phyloP scores from a whole-genome alignment of 164 flowering plant genomes.

The Tetrastigma voinierianum region DNA sequence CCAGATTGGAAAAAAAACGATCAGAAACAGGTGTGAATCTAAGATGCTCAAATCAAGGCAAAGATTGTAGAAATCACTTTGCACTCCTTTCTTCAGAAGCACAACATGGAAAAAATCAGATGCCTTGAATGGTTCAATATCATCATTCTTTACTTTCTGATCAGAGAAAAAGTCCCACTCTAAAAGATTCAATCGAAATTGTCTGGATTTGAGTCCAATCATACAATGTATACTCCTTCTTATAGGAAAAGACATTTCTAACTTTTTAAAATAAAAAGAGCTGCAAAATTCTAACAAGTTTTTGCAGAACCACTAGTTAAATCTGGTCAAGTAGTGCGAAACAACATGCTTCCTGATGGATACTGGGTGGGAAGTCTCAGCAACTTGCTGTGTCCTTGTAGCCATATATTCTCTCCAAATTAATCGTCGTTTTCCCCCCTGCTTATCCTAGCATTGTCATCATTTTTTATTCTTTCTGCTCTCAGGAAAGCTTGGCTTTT shows the following conservation, averaged over 20 bases:
- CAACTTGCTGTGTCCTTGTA: neutral
- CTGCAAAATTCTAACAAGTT: too few relatives aligned
- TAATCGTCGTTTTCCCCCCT: neutral
- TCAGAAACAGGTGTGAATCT: too few relatives aligned
- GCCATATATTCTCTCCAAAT: constrained; percentile 1
- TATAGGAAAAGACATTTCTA: too few relatives aligned
- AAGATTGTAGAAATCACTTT: too few relatives aligned
- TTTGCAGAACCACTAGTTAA: too few relatives aligned
- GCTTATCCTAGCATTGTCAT: neutral
- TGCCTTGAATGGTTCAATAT: too few relatives aligned
- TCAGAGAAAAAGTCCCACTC: neutral
- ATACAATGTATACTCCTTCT: neutral
- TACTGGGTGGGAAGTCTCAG: neutral
- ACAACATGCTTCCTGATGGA: neutral
- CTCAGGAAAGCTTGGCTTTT: constrained; percentile 97
- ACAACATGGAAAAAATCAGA: too few relatives aligned
- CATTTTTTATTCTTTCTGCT: constrained; percentile 8
- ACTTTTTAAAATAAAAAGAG: too few relatives aligned
- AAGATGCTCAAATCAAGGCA: too few relatives aligned
- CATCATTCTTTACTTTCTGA: too few relatives aligned
- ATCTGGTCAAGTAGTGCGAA: neutral
- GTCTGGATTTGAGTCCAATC: neutral
- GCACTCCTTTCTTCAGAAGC: too few relatives aligned
- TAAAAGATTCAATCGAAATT: neutral
- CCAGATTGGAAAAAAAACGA: too few relatives aligned